Evolutionary conservation across 1,284 basidiomycete species (phyloP), one percentile per base, ranked within the genome.

Genomic region (Microbotryum silenes-acaulis): DNA sequence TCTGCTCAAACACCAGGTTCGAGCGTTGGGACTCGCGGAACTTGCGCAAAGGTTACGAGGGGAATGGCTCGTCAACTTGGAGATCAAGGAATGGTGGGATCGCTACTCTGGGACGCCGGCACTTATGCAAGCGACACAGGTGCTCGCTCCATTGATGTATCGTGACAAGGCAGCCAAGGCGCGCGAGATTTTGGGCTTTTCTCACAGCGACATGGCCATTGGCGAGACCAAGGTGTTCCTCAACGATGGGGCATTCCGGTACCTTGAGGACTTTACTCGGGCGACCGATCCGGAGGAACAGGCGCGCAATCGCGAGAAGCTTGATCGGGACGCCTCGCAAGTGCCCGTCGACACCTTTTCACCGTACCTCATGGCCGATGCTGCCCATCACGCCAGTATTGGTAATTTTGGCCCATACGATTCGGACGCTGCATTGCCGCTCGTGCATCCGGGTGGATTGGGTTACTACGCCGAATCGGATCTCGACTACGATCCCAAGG

Each of bases 141-240:
- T 75, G 62, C 74, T 77, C 62, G 73, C 61, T 62, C 77, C 54
- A 62, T 74, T 51, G 66, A 76, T 57, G 69, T 74, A 56, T 75
- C 77, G 58, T 63, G 77, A 63, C 64, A 74, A 72, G 60, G 66
- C 78, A 29, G 64, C 72, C 25, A 75, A 75, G 57, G 73, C 80
- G 3, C 81, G 84, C 71, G 82, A 81, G 23, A 80, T 85, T 2
- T 79, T 90, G 81, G 81, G 58, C 70, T 92, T 75, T 78, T 78
- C 60, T 21, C 89, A 91, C 57, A 77, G 76, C 7, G 89, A 96
- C 72, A 78, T 94, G 62, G 88, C 87, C 3, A 74, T 90, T 9
- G 92, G 94, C 0, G 81, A 84, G 60, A 83, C 82, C 67, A 91
- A 91, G 81, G 91, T 87, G 55, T 98, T 93, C 80, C 78, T 99